Percentiles rank a stretch among this genome's conserved stretches.
Evolutionary conservation across 768 basidiomycete genomes (phyloP).

Genomic region (Paxillus involutus): DNA sequence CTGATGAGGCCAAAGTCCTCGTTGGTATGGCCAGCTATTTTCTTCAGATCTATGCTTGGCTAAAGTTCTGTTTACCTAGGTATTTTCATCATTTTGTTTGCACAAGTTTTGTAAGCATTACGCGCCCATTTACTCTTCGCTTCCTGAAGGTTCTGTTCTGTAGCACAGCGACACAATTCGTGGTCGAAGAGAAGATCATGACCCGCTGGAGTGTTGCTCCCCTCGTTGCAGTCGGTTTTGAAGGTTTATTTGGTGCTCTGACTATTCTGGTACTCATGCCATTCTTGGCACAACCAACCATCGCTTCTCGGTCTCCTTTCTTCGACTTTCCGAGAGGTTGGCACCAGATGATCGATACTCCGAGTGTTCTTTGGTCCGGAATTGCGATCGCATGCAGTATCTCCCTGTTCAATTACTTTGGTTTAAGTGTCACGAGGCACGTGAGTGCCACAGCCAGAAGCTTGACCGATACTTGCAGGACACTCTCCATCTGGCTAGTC

Average conservation of each 20-base stretch:
- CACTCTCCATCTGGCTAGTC: slow-evolving; percentile 93
- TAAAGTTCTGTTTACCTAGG: slow-evolving; percentile 45
- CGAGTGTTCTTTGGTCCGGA: slow-evolving; percentile 65
- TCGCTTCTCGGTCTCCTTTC: slow-evolving; percentile 62
- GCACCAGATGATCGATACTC: slow-evolving; percentile 82
- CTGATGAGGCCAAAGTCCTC: slow-evolving; percentile 68
- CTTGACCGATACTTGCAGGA: slow-evolving; percentile 93
- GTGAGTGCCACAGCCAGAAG: slow-evolving; percentile 92
- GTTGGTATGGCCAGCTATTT: slow-evolving; percentile 48
- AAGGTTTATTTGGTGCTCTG: slow-evolving; percentile 87
- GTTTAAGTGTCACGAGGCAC: slow-evolving; percentile 87
- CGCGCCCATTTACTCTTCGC: not conserved
- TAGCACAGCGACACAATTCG: slow-evolving; percentile 90
- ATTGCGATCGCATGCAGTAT: slow-evolving; percentile 77
- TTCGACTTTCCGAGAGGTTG: slow-evolving; percentile 92
- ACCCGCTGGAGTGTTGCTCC: slow-evolving; percentile 82
- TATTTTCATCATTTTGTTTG: slow-evolving; percentile 88
- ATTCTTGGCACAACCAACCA: slow-evolving; percentile 67
- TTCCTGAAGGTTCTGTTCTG: slow-evolving; percentile 6
- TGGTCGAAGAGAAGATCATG: slow-evolving; percentile 97
- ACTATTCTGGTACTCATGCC: slow-evolving; percentile 81
- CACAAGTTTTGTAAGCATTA: slow-evolving; percentile 82
- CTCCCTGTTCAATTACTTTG: slow-evolving; percentile 85
- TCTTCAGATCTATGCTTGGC: slow-evolving; percentile 11
- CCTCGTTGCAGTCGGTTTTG: slow-evolving; percentile 89